A percentile compares a stretch with the other conserved stretches of the same genome.
Conservation (phyloP, 768 basidiomycete genomes). For the Russula dissimulans region DNA sequence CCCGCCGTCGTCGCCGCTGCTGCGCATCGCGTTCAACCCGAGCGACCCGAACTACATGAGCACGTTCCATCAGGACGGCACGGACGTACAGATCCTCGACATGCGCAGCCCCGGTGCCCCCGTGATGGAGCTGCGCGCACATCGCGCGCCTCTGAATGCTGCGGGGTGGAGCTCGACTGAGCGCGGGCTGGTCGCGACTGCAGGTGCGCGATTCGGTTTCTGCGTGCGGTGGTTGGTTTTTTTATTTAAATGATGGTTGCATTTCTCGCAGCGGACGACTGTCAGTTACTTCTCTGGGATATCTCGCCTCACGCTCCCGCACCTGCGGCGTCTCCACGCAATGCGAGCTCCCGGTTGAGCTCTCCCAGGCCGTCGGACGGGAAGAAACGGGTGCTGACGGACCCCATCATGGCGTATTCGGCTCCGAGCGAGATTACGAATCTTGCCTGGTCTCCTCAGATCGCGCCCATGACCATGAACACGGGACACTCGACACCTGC, state of each 20-base stretch:
- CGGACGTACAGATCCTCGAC: conserved; percentile 86
- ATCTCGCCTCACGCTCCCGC: conserved; percentile 53
- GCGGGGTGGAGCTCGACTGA: conserved; percentile 87
- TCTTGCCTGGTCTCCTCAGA: conserved; percentile 82
- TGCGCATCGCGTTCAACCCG: conserved; percentile 87
- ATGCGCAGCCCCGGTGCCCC: conserved; percentile 96
- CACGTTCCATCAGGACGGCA: conserved; percentile 90
- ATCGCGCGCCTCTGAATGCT: conserved; percentile 74
- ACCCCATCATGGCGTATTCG: conserved; percentile 80
- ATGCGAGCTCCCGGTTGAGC: conserved; percentile 59
- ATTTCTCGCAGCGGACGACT: conserved; percentile 67
- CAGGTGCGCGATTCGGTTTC: conserved; percentile 42
- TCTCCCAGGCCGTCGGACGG: conserved; percentile 68
- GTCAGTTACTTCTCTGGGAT: conserved; percentile 92
- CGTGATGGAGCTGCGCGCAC: conserved; percentile 83
- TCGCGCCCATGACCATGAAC: conserved; percentile 67
- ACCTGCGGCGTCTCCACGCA: conserved; percentile 55
- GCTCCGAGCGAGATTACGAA: conserved; percentile 71
- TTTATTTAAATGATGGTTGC: not conserved
- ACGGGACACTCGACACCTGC: conserved; percentile 63
- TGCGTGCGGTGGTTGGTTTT: not conserved
- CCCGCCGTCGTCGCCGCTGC: conserved; percentile 69
- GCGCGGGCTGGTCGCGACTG: conserved; percentile 77
- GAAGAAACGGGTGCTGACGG: conserved; percentile 62
- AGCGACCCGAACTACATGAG: conserved; percentile 92